Percentiles rank a stretch among this genome's conserved stretches.
Conservation (phyloP, 345 rosid species). For the Boechera stricta region DNA sequence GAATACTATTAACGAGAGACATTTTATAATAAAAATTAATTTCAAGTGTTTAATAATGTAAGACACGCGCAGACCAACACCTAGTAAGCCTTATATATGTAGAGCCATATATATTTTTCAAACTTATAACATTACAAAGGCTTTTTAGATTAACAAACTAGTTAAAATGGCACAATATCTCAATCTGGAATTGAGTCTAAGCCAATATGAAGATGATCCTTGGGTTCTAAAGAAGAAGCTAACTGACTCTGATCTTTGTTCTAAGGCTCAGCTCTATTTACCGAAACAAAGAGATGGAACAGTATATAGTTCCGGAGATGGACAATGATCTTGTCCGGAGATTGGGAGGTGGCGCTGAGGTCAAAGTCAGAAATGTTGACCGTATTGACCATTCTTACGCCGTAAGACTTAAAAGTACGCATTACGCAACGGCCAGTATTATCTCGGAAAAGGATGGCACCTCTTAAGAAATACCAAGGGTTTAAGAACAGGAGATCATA, state of each 20-base stretch:
- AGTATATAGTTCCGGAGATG: neutral
- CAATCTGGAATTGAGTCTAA: neutral
- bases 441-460: neutral
- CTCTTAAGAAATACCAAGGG: neutral
- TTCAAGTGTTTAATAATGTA: neutral
- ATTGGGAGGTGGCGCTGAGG: neutral
- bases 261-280: neutral
- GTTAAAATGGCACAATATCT: neutral
- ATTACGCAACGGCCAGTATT: neutral
- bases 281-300: neutral
- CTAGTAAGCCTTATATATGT: neutral
- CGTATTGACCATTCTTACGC: neutral
- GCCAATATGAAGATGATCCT: neutral
- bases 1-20: too few relatives aligned
- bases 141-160: neutral
- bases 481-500: neutral
- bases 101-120: neutral
- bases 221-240: neutral
- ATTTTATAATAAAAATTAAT: too few relatives aligned
- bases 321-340: neutral
- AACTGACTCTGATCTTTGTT: neutral
- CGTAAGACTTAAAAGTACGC: neutral
- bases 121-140: neutral
- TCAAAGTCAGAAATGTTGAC: neutral
- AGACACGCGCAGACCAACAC: neutral